phyloP scores from a whole-genome alignment of 208 protist genomes.

The Angomonas deanei region DNA sequence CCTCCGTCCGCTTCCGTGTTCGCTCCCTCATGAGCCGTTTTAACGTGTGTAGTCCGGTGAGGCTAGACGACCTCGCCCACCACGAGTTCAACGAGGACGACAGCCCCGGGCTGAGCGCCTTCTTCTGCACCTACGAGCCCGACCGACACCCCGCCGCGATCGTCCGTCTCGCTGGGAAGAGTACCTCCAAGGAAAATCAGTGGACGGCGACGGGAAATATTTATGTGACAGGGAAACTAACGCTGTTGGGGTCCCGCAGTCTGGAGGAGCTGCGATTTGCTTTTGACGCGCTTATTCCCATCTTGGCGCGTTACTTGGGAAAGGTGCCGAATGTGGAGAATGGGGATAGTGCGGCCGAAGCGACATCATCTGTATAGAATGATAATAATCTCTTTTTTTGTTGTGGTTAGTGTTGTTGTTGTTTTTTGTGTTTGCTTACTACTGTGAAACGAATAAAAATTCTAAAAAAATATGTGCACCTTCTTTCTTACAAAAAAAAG shows the following conservation, averaged over 20 bases:
- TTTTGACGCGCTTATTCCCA: conserved; percentile 77
- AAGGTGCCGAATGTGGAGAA: background rate
- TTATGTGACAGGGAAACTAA: conserved; percentile 84
- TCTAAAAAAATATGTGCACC: background rate
- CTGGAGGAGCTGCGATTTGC: conserved; percentile 75
- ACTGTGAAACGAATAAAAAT: background rate
- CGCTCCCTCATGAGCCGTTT: conserved; percentile 81
- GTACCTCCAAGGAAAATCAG: conserved; percentile 28
- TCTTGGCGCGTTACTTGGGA: conserved; percentile 58
- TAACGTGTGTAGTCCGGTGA: conserved; percentile 73
- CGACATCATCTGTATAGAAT: too few species aligned
- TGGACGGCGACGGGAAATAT: conserved; percentile 75
- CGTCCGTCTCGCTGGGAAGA: conserved; percentile 55
- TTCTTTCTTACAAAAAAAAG: background rate
- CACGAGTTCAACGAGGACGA: conserved; percentile 24
- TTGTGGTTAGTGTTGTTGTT: background rate
- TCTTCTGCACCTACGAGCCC: conserved; percentile 79
- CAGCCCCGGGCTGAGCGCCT: conserved; percentile 25
- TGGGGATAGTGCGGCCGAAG: too few species aligned
- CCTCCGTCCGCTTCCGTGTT: conserved; percentile 73
- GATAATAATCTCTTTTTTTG: conserved; percentile 1
- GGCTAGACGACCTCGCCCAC: conserved; percentile 60
- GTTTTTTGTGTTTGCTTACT: background rate
- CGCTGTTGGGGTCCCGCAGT: conserved; percentile 71
- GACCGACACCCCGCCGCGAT: conserved; percentile 82